Evolutionary conservation across 345 rosid species (phyloP).

Genomic region (Camelina neglecta): DNA sequence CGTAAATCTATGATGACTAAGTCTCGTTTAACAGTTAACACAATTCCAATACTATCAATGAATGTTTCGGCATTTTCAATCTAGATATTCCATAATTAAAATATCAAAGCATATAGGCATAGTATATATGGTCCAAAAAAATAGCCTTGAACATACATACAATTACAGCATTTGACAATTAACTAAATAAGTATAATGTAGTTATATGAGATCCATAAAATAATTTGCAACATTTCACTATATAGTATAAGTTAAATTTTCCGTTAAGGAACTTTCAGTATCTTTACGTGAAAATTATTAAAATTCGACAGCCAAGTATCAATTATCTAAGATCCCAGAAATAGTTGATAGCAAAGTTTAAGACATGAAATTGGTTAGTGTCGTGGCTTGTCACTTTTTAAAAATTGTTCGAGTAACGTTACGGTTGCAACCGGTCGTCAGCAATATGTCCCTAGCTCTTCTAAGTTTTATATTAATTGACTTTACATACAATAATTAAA

Average conservation of each 20-base stretch:
- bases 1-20: constrained; percentile 22
- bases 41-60: not conserved
- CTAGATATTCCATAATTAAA: not conserved
- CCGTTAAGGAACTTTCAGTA: not conserved
- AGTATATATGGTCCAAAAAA: not conserved
- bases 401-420: constrained; percentile 14
- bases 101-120: not conserved
- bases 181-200: no score
- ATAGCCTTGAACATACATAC: no score
- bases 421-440: constrained; percentile 39
- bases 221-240: constrained; percentile 7
- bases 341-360: constrained; percentile 40
- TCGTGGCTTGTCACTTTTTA: constrained; percentile 10
- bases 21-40: constrained; percentile 20
- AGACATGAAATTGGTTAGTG: constrained; percentile 28
- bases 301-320: constrained; percentile 10
- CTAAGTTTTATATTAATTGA: constrained; percentile 38
- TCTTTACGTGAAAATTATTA: not conserved
- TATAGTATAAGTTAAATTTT: not conserved
- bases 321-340: constrained; percentile 20
- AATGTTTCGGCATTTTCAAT: not conserved
- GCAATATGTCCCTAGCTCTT: constrained; percentile 29
- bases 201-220: constrained; percentile 7
- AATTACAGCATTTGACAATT: no score
- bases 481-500: constrained; percentile 18